phyloP scores from a whole-genome alignment of 176 grass and related monocot species.

The Oryza australiensis region DNA sequence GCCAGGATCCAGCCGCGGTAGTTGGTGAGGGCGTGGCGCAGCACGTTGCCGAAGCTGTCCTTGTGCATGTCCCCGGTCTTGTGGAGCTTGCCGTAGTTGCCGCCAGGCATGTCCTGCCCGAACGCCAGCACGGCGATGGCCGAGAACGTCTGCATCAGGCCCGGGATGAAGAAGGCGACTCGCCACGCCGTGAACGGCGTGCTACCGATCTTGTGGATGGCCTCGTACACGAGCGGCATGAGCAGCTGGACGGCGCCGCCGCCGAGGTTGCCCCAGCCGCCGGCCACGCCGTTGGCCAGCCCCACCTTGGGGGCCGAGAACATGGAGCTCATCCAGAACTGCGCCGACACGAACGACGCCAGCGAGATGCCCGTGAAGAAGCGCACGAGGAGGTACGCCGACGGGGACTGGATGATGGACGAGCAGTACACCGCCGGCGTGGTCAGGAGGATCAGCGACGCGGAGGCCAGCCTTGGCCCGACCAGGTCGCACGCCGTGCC shows the following conservation, averaged over 20 bases:
- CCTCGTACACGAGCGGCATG: conserved; percentile 81
- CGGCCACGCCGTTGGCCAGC: conserved; percentile 77
- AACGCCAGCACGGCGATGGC: conserved; percentile 66
- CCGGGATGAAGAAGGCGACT: conserved; percentile 89
- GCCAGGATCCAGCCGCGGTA: conserved; percentile 84
- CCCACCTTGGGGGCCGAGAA: conserved; percentile 86
- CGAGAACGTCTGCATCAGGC: conserved; percentile 66
- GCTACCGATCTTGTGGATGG: conserved; percentile 68
- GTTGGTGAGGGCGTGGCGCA: conserved; percentile 65
- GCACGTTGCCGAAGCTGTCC: conserved; percentile 81
- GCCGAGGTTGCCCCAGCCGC: conserved; percentile 93
- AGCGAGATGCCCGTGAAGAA: conserved; percentile 98
- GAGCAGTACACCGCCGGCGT: conserved; percentile 82
- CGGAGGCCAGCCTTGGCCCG: conserved; percentile 77
- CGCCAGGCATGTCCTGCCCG: conserved; percentile 90
- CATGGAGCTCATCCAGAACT: conserved; percentile 99
- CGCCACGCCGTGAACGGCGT: conserved; percentile 81
- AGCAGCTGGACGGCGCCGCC: conserved; percentile 88
- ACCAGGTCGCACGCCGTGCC: conserved; percentile 89
- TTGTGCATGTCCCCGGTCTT: conserved; percentile 71
- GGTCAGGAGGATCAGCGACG: conserved; percentile 72
- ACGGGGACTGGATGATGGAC: conserved; percentile 58
- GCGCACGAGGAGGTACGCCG: conserved; percentile 62
- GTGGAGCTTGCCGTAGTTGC: conserved; percentile 71
- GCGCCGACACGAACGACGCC: conserved; percentile 87